Evolutionary conservation across 2,329 filamentous ascomycete genomes (phyloP).

Genomic region (Rhexocercosporidium sp.): DNA sequence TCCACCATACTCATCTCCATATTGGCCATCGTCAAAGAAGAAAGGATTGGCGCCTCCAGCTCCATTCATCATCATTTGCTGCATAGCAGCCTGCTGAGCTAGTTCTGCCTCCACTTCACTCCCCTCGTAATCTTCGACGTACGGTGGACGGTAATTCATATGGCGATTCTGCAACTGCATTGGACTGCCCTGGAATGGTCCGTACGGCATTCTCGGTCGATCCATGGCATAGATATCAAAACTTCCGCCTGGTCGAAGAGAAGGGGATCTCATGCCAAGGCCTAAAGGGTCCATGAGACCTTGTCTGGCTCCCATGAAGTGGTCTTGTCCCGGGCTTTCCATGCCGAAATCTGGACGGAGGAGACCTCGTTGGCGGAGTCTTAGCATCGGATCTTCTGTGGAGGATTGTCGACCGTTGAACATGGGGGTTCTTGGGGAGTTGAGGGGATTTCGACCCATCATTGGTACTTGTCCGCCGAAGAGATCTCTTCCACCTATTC

Average conservation of each 20-base stretch:
- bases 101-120: slow-evolving; percentile 23
- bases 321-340: not conserved
- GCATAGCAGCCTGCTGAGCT: slow-evolving; percentile 9
- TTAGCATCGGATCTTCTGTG: not conserved
- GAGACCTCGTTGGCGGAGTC: not conserved
- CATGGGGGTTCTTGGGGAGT: not conserved
- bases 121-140: slow-evolving; percentile 33
- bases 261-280: not conserved
- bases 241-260: slow-evolving; percentile 1
- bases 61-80: not conserved
- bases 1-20: not conserved
- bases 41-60: not conserved
- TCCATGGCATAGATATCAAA: slow-evolving; percentile 23
- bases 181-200: not conserved
- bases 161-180: not conserved
- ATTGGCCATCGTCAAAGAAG: slow-evolving; percentile 3
- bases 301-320: not conserved
- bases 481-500: not conserved
- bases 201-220: slow-evolving; percentile 24
- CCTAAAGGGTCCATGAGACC: slow-evolving; percentile 1
- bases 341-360: not conserved
- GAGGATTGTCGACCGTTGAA: not conserved
- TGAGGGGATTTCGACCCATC: not conserved
- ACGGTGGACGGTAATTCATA: slow-evolving; percentile 27
- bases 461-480: not conserved